Evolutionary conservation across 2,329 filamentous ascomycete species (phyloP), one percentile per base, ranked within the genome.

Genomic region (Fusarium cyanostomum): DNA sequence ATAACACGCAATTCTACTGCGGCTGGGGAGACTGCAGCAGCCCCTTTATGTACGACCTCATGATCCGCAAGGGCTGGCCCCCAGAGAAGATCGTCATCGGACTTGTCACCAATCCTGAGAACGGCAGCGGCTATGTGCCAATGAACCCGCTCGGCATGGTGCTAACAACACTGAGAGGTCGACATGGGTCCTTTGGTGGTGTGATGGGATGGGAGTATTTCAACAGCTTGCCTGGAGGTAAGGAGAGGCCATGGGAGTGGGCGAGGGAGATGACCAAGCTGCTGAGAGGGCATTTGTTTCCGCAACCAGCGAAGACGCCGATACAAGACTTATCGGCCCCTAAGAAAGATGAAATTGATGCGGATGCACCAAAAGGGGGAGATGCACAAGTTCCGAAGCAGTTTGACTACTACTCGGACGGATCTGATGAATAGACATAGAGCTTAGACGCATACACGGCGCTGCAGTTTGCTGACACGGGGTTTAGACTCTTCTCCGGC

Each of bases 131-230:
- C 13, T 86, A 79, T 64, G 80, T 86, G 9, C 72, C 73, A 5
- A 80, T 79, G 55, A 79, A 84, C 31, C 82, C 82, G 56, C 72
- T 85, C 33, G 77, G 77, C 2, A 60, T 71, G 8, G 80, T 83
- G 1, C 71, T 86, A 3, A 66, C 71, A 11, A 71, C 77, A 3
- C 68, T 86, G 24, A 71, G 75, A n/a, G 70, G 67, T 3, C 73
- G 78, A 50, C 91, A 91, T 69, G 84, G 85, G 2, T 79, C 79
- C 1, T 95, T 97, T 74, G 94, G 93, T 1, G 94, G 94, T 1
- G 88, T 97, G 7, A 95, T 95, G 88, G 92, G 92, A 3, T 97
- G 94, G 94, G 94, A 97, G 78, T 97, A 95, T 74, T 97, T 94
- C 79, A 96, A 96, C 79, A 86, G 89, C 52, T 74, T 88, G 56